phyloP scores from a whole-genome alignment of 495 filamentous ascomycete species.

The Neurospora sp. region DNA sequence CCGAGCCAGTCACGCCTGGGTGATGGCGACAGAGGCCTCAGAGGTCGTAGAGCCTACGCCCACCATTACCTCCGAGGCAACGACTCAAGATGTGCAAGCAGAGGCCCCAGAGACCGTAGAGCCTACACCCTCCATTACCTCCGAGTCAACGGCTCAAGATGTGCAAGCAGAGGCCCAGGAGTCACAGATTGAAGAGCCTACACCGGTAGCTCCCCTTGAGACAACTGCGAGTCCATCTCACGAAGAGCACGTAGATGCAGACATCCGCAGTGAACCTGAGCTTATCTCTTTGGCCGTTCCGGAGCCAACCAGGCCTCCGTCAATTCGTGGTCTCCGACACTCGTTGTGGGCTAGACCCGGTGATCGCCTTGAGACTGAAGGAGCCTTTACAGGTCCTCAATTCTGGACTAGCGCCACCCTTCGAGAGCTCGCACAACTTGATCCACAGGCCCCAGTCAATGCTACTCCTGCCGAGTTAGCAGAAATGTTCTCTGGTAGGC shows the following conservation, averaged over 20 bases:
- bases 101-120: neutral
- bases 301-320: neutral
- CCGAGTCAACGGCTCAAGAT: neutral
- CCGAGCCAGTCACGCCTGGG: neutral
- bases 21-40: neutral
- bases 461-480: neutral
- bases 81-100: neutral
- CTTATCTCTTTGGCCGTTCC: neutral
- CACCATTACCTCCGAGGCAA: neutral
- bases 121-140: neutral
- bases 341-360: neutral
- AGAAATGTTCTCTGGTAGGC: neutral
- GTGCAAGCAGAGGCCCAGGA: neutral
- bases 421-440: neutral
- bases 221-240: neutral
- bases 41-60: neutral
- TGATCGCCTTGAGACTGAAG: neutral
- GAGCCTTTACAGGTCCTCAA: neutral
- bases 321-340: neutral
- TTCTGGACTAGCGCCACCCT: neutral
- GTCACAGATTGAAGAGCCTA: neutral
- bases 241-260: neutral
- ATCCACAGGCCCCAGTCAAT: neutral
- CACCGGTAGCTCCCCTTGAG: neutral
- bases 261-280: neutral